Conservation (phyloP, 345 rosid genomes). For the Psidium guajava region DNA sequence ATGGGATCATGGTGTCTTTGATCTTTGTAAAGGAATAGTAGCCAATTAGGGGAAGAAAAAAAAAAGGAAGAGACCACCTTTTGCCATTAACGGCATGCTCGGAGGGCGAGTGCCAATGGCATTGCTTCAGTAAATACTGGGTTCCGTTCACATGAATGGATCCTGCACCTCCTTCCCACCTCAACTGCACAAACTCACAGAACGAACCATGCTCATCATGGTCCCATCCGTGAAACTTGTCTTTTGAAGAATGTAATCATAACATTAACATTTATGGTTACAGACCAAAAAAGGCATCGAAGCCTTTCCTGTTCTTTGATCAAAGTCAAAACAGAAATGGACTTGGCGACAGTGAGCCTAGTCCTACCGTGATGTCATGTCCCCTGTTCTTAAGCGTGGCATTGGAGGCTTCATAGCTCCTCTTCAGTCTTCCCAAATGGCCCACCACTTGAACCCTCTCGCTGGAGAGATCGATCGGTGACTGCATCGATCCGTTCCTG, state of each 20-base stretch:
- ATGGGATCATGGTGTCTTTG: not conserved
- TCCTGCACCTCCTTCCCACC: conserved; percentile 44
- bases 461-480: conserved; percentile 62
- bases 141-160: conserved; percentile 25
- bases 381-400: conserved; percentile 73
- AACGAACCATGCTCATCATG: not conserved
- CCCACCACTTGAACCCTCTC: conserved; percentile 44
- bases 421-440: conserved; percentile 33
- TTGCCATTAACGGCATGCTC: conserved; percentile 43
- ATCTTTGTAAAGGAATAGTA: not conserved
- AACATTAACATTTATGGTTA: not conserved
- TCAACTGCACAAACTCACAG: conserved; percentile 27
- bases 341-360: not conserved
- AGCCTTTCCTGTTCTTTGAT: not conserved
- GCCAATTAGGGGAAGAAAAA: not conserved
- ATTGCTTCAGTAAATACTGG: conserved; percentile 20
- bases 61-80: conserved; percentile 11
- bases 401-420: conserved; percentile 37
- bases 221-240: not conserved
- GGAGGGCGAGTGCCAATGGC: conserved; percentile 60
- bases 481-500: conserved; percentile 62
- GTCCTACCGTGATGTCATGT: conserved; percentile 70
- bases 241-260: not conserved
- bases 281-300: not conserved
- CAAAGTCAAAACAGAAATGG: not conserved